Conservation (phyloP, 306 rosid species). For the Sphenostylis stenocarpa region DNA sequence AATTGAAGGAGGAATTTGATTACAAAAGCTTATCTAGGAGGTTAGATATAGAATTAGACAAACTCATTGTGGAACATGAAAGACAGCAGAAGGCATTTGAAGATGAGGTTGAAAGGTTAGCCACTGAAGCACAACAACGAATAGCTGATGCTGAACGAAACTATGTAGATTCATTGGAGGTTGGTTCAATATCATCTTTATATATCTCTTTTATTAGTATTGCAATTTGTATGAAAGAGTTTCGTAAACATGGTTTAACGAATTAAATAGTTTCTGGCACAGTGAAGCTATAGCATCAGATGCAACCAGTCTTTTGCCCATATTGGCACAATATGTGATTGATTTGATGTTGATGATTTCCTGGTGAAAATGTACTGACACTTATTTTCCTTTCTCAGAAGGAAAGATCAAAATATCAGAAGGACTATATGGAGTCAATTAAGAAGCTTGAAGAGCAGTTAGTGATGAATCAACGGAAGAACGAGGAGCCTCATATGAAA, state of each 20-base stretch:
- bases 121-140: slow-evolving; percentile 62
- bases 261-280: background rate
- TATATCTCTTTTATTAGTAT: slow-evolving; percentile 13
- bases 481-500: slow-evolving; percentile 45
- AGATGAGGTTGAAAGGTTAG: slow-evolving; percentile 79
- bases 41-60: slow-evolving; percentile 87
- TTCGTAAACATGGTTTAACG: slow-evolving; percentile 6
- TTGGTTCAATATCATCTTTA: slow-evolving; percentile 36
- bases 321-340: slow-evolving; percentile 20
- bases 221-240: slow-evolving; percentile 22
- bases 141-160: slow-evolving; percentile 77
- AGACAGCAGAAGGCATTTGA: slow-evolving; percentile 94
- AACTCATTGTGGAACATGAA: slow-evolving; percentile 93
- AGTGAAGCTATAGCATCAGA: slow-evolving; percentile 12
- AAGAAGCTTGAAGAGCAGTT: slow-evolving; percentile 92
- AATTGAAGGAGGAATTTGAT: slow-evolving; percentile 94
- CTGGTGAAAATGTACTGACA: slow-evolving; percentile 26
- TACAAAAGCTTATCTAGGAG: slow-evolving; percentile 94
- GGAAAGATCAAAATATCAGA: slow-evolving; percentile 84
- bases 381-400: slow-evolving; percentile 51
- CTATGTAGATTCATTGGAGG: slow-evolving; percentile 80
- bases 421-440: slow-evolving; percentile 83
- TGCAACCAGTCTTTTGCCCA: background rate
- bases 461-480: slow-evolving; percentile 55
- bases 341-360: slow-evolving; percentile 19